Conservation (phyloP, 2,329 filamentous ascomycete species). For the Penicillium italicum region DNA sequence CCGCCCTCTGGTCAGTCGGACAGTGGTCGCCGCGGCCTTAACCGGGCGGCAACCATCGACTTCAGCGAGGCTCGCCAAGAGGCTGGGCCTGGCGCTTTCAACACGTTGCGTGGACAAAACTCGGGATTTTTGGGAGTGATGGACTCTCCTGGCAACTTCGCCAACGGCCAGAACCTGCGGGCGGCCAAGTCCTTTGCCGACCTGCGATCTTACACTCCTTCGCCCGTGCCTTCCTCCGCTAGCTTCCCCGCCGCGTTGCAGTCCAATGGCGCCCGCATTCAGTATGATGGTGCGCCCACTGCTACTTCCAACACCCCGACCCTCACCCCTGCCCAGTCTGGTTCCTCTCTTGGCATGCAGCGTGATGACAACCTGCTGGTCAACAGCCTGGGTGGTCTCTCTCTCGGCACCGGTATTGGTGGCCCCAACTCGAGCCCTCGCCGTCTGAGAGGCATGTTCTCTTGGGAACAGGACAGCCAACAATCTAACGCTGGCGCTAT, state of each 20-base stretch:
- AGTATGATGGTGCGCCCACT: constrained; percentile 56
- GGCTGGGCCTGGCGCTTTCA: constrained; percentile 63
- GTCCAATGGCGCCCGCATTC: constrained; percentile 60
- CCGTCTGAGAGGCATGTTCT: constrained; percentile 58
- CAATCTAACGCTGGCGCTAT: constrained; percentile 54
- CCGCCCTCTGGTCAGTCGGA: constrained; percentile 66
- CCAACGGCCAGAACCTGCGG: constrained; percentile 73
- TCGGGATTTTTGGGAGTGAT: constrained; percentile 78
- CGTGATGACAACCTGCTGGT: constrained; percentile 59
- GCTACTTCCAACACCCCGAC: constrained; percentile 63
- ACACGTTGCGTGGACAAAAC: constrained; percentile 70
- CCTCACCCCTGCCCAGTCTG: constrained; percentile 58
- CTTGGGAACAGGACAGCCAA: constrained; percentile 55
- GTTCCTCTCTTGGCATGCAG: constrained; percentile 46
- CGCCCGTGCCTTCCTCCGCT: constrained; percentile 81
- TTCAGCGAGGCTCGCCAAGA: constrained; percentile 80
- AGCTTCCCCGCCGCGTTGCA: constrained; percentile 72
- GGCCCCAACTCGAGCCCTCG: constrained; percentile 54
- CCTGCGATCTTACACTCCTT: constrained; percentile 89
- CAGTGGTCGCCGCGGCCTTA: constrained; percentile 76
- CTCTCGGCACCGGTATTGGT: constrained; percentile 50
- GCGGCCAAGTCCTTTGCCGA: constrained; percentile 97
- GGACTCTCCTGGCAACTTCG: constrained; percentile 67
- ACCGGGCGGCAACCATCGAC: constrained; percentile 94
- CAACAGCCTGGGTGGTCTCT: constrained; percentile 61